Percentiles rank a stretch among this genome's conserved stretches.
These are phyloP conservation scores for Acanthochlamys bracteata DNA, from an alignment of 106 monocot species.

Conservation along the genomic window DNA sequence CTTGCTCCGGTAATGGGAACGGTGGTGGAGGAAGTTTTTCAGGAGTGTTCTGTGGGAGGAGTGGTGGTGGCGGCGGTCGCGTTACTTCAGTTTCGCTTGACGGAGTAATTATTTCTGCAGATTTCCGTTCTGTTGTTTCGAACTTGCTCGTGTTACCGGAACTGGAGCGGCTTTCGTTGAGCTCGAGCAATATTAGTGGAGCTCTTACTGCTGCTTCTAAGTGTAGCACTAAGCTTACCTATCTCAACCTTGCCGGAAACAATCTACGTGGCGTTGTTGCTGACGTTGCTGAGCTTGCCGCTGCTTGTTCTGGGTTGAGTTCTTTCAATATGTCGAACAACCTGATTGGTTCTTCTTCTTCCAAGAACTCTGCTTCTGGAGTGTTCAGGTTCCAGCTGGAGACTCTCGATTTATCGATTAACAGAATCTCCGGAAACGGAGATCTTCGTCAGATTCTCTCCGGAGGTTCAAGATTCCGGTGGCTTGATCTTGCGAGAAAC, in stretches of 20 bases:
- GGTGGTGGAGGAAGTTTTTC: no score
- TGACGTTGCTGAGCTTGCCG: not conserved
- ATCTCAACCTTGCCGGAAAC: constrained; percentile 4
- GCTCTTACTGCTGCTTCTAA: no score
- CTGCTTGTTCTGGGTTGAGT: constrained; percentile 11
- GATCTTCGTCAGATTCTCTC: constrained; percentile 22
- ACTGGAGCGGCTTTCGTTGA: not conserved
- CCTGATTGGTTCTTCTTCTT: constrained; percentile 7
- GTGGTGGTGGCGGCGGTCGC: not conserved
- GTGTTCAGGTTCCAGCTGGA: constrained; percentile 1
- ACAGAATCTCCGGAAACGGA: constrained; percentile 27
- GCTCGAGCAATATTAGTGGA: not conserved
- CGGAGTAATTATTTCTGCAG: not conserved
- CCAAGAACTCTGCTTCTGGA: not conserved
- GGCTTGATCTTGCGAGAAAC: constrained; percentile 30
- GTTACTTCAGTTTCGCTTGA: not conserved
- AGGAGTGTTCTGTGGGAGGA: no score
- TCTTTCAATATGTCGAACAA: constrained; percentile 24
- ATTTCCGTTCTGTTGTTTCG: not conserved
- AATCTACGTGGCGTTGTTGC: not conserved
- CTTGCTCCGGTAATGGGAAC: not conserved
- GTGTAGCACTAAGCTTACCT: not conserved
- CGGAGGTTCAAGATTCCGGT: constrained; percentile 9
- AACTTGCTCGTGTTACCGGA: not conserved
- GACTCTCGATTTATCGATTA: constrained; percentile 57